Conservation (phyloP, 148 eudicot species). For the Camellia sinensis region DNA sequence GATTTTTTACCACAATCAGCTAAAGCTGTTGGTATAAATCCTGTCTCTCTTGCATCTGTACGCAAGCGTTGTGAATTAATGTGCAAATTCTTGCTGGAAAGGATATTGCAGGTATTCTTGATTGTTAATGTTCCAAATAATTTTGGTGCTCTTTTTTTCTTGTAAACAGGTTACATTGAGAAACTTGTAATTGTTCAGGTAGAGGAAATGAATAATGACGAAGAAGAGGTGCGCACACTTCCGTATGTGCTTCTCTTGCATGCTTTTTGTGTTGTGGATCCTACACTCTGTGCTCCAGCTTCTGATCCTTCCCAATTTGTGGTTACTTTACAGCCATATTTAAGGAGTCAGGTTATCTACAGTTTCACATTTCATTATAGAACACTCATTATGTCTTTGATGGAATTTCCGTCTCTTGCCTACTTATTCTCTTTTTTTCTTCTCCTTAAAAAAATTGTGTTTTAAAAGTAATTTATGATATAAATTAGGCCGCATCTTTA, state of each 20-base stretch:
- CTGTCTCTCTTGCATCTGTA: slow-evolving; percentile 73
- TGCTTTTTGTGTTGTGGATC: slow-evolving; percentile 93
- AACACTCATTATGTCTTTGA: background rate
- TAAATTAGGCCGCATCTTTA: background rate
- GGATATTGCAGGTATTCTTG: slow-evolving; percentile 71
- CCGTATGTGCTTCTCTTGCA: slow-evolving; percentile 86
- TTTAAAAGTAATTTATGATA: background rate
- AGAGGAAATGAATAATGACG: slow-evolving; percentile 62
- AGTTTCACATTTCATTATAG: slow-evolving; percentile 1
- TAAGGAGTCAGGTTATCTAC: slow-evolving; percentile 77
- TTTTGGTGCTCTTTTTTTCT: slow-evolving; percentile 15
- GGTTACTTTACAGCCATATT: slow-evolving; percentile 91
- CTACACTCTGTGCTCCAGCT: slow-evolving; percentile 91
- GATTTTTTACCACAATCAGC: slow-evolving; percentile 89
- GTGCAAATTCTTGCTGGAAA: slow-evolving; percentile 93
- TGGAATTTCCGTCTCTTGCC: background rate
- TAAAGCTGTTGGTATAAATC: slow-evolving; percentile 84
- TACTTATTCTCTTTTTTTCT: background rate
- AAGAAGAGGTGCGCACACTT: slow-evolving; percentile 70
- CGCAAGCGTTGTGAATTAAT: slow-evolving; percentile 94
- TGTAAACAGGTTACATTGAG: background rate
- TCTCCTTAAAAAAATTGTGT: background rate
- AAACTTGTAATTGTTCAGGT: slow-evolving; percentile 41
- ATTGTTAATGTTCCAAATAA: slow-evolving; percentile 4
- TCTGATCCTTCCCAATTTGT: slow-evolving; percentile 97